Conservation (phyloP, 2,329 filamentous ascomycete species). For the Aciculosporium take region DNA sequence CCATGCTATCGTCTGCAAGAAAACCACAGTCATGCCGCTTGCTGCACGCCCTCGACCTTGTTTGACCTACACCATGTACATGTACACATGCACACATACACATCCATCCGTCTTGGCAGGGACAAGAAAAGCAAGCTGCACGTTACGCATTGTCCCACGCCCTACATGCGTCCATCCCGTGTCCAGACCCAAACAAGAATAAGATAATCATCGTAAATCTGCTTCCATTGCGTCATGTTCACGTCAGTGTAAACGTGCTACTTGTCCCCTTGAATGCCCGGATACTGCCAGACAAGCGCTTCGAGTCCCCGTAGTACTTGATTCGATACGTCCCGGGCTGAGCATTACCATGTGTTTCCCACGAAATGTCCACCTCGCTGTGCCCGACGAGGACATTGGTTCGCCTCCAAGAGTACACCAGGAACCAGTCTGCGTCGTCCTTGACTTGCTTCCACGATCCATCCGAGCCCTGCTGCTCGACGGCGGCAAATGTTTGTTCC, state of each 20-base stretch:
- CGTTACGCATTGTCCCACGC: too few species aligned
- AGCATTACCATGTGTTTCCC: constrained; percentile 45
- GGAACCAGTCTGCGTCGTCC: constrained; percentile 68
- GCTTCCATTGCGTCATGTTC: too few species aligned
- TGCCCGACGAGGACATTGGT: constrained; percentile 54
- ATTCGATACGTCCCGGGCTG: constrained; percentile 59
- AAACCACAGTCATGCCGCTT: too few species aligned
- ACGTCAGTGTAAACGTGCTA: constrained; percentile 9
- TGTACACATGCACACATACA: too few species aligned
- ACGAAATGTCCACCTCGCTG: constrained; percentile 65
- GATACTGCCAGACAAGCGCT: constrained; percentile 34
- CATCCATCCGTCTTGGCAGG: too few species aligned
- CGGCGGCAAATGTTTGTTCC: constrained; percentile 61
- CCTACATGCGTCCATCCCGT: too few species aligned
- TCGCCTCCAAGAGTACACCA: constrained; percentile 69
- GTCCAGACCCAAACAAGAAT: too few species aligned
- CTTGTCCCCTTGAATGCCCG: constrained; percentile 12
- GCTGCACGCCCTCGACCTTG: too few species aligned
- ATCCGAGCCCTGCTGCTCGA: constrained; percentile 45
- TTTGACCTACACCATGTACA: too few species aligned
- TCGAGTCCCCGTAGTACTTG: constrained; percentile 74
- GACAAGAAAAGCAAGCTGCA: too few species aligned
- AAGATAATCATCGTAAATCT: too few species aligned
- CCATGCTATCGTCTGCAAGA: too few species aligned
- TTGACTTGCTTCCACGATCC: constrained; percentile 49